Percentiles rank a stretch among this genome's conserved stretches.
phyloP scores from a whole-genome alignment of 2,329 filamentous ascomycete species.

The Xylaria sp. region DNA sequence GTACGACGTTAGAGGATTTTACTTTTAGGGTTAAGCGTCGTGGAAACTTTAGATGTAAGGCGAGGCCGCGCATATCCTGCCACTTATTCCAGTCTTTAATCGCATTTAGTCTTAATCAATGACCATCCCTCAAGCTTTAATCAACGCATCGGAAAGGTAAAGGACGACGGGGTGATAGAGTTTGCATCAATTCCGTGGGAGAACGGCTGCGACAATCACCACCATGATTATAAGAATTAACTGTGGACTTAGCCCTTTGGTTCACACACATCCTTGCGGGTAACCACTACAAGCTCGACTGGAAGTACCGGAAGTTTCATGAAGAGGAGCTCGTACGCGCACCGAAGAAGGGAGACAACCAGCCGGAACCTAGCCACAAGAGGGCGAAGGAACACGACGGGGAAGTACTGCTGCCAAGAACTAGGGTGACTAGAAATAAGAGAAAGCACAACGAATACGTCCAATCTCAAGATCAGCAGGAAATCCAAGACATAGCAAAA shows the following conservation, averaged over 20 bases:
- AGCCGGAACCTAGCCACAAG: neutral
- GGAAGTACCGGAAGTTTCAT: neutral
- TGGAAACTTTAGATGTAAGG: neutral
- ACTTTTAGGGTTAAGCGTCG: neutral
- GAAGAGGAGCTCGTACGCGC: neutral
- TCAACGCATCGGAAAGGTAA: neutral
- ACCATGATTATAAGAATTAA: conserved; percentile 2
- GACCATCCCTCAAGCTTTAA: neutral
- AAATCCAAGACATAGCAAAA: neutral
- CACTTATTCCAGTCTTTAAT: neutral
- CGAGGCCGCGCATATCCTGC: neutral
- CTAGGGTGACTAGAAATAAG: neutral
- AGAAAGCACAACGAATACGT: neutral
- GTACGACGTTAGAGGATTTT: neutral
- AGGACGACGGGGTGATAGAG: neutral
- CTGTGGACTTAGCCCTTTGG: conserved; percentile 6
- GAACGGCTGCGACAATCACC: neutral
- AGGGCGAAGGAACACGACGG: neutral
- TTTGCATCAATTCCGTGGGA: neutral
- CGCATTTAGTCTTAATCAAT: neutral
- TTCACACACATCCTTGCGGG: neutral
- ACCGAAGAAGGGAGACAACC: neutral
- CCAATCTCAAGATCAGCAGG: neutral
- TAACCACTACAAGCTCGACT: neutral
- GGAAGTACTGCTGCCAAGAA: neutral